A percentile compares a stretch with the other conserved stretches of the same genome.
Evolutionary conservation across 2,329 filamentous ascomycete species (phyloP).

Genomic region (Xylaria sp.): DNA sequence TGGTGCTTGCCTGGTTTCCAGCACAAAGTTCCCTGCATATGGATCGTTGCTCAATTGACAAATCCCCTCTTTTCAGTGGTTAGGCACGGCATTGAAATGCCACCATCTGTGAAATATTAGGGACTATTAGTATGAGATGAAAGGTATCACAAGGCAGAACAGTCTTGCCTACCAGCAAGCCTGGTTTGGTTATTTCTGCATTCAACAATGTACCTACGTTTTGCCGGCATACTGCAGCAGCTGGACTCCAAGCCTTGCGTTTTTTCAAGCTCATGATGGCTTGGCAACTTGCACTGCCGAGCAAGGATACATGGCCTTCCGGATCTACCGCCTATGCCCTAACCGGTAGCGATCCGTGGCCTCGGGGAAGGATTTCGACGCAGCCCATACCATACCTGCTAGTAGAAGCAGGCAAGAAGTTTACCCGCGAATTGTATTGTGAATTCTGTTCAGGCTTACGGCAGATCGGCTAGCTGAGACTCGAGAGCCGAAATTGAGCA

Average conservation of each 20-base stretch:
- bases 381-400: too few relatives aligned
- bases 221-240: neutral
- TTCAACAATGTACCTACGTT: neutral
- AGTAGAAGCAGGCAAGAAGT: slow-evolving; percentile 2
- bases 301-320: neutral
- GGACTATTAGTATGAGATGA: neutral
- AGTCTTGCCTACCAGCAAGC: neutral
- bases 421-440: slow-evolving; percentile 9
- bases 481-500: slow-evolving; percentile 9
- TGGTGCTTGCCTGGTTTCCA: neutral
- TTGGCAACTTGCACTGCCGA: neutral
- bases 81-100: neutral
- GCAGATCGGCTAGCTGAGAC: slow-evolving; percentile 11
- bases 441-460: slow-evolving; percentile 11
- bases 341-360: neutral
- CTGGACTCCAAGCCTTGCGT: neutral
- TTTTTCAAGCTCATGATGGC: neutral
- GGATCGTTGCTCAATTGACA: neutral
- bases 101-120: neutral
- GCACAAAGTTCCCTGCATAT: neutral
- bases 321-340: neutral
- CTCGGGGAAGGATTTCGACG: neutral
- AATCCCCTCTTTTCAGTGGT: neutral
- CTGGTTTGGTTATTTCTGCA: neutral
- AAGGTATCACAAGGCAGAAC: neutral